Base-by-base conservation (phyloP, 129 eudicot genomes). In the Pittosporum tobira region DNA sequence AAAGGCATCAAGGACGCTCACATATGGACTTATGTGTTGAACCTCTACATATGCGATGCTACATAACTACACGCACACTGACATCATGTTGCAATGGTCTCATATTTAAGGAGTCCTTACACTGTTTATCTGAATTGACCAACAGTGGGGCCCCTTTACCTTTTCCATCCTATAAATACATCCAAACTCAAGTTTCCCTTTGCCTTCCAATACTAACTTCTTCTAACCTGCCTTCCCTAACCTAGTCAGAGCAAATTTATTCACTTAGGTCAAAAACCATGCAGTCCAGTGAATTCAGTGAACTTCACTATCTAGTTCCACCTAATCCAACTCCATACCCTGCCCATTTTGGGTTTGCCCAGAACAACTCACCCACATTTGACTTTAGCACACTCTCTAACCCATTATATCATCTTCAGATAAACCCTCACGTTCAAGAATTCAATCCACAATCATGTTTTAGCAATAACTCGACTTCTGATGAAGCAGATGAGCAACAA, bases 101-200 rank as follows among this genome's bases (percentile, higher is more conserved):
- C 27, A 53, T 80, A 59, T 75, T 71, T 57, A 52, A 66, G 54
- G 24, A 72, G 58, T 48, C 66, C 62, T 67, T n/a, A n/a, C n/a
- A 64, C 72, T 68, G 72, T 65, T 69, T 55, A 63, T 62, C 27
- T 6, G 44, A 66, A 48, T 51, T 50, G 57, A 27, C n/a, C 31
- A 4, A 15, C 51, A 42, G 51, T 71, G 78, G 88, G 82, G 29
- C 86, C 88, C 48, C 15, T 19, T 25, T 73, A 67, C 78, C 73
- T 81, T 85, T 57, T 55, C 64, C 79, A 20, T 63, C 80, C 95
- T 90, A 90, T 90, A 90, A 80, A 75, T 31, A 57, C 84, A 75
- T 75, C 71, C 45, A 61, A 47, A 63, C 81, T 61, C 66, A 66
- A 37, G 71, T 70, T 75, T 71, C 51, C 82, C 64, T 79, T 68